Conservation (phyloP, 176 grass and related monocot genomes). For the Hordeum marinum region DNA sequence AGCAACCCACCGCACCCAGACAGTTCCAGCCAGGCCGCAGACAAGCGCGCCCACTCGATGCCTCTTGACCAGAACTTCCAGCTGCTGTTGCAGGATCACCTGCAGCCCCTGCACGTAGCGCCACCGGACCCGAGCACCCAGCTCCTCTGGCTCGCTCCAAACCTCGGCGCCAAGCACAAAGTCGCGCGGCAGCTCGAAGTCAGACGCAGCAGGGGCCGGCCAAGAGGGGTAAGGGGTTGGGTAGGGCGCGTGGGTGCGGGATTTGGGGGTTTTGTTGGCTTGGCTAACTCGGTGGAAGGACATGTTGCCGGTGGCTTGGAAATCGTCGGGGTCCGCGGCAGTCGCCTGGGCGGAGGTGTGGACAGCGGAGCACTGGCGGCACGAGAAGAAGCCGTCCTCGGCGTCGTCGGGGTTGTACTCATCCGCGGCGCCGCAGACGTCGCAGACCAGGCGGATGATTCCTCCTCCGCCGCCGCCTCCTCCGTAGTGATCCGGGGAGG, state of each 20-base stretch:
- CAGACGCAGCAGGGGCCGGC: background rate
- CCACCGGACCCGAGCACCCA: slow-evolving; percentile 31
- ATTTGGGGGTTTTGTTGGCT: slow-evolving; percentile 17
- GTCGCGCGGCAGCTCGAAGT: slow-evolving; percentile 32
- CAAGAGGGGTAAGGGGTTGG: background rate
- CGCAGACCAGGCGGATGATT: slow-evolving; percentile 36
- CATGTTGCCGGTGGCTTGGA: background rate
- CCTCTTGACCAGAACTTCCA: slow-evolving; percentile 64
- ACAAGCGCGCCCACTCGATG: slow-evolving; percentile 56
- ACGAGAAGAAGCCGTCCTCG: slow-evolving; percentile 51
- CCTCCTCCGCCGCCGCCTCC: background rate
- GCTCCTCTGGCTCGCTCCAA: slow-evolving; percentile 11
- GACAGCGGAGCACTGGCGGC: slow-evolving; percentile 43
- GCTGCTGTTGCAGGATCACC: slow-evolving; percentile 65
- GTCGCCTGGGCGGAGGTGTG: slow-evolving; percentile 44
- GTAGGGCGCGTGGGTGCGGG: slow-evolving; percentile 9
- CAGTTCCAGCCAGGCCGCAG: slow-evolving; percentile 37
- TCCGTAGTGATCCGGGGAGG: slow-evolving; percentile 1
- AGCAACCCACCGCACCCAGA: slow-evolving; percentile 62
- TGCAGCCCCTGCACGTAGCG: slow-evolving; percentile 69
- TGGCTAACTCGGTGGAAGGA: slow-evolving; percentile 10
- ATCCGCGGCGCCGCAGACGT: slow-evolving; percentile 7
- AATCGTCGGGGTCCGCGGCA: slow-evolving; percentile 34
- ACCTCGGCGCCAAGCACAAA: slow-evolving; percentile 4
- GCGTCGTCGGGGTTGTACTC: slow-evolving; percentile 36